These are phyloP conservation scores for Penicillium steckii DNA, from an alignment of 495 filamentous ascomycete genomes.

Conservation along the genomic window DNA sequence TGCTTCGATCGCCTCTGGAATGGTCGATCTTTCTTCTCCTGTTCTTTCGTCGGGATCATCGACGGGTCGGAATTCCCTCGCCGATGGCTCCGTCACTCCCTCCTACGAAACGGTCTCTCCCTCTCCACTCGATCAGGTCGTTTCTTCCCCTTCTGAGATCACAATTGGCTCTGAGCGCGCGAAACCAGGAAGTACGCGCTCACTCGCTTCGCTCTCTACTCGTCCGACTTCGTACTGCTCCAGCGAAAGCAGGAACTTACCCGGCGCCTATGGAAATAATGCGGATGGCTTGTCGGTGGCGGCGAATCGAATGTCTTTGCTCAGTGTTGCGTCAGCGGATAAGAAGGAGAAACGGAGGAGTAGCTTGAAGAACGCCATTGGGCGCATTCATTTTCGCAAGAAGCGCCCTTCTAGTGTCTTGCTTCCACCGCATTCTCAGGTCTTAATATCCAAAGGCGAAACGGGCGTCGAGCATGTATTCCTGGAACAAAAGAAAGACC, in stretches of 20 bases:
- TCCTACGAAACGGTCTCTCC: conserved; percentile 21
- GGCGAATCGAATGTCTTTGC: conserved; percentile 28
- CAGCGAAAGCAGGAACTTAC: conserved; percentile 29
- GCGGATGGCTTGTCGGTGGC: conserved; percentile 7
- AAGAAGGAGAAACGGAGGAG: conserved; percentile 35
- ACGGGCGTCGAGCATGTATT: conserved; percentile 30
- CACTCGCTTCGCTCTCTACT: conserved; percentile 41
- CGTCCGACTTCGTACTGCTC: conserved; percentile 45
- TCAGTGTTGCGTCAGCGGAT: conserved; percentile 32
- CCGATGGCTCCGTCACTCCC: conserved; percentile 29
- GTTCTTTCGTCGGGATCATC: conserved; percentile 39
- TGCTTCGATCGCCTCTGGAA: conserved; percentile 39
- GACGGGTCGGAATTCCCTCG: conserved; percentile 36
- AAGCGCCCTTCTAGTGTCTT: conserved; percentile 32
- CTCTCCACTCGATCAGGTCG: conserved; percentile 31
- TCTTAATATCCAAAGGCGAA: conserved; percentile 26
- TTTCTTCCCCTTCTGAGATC: conserved; percentile 37
- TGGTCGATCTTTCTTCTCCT: conserved; percentile 38
- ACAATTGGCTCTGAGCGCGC: conserved; percentile 35
- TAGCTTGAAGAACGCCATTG: conserved; percentile 41
- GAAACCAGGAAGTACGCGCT: conserved; percentile 39
- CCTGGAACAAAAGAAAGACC: conserved; percentile 24
- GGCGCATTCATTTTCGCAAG: conserved; percentile 40
- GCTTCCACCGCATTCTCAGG: conserved; percentile 31
- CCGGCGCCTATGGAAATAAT: conserved; percentile 12